Evolutionary conservation across 2,329 filamentous ascomycete species (phyloP), one percentile per base, ranked within the genome.

Genomic region (Didymella pinodella): DNA sequence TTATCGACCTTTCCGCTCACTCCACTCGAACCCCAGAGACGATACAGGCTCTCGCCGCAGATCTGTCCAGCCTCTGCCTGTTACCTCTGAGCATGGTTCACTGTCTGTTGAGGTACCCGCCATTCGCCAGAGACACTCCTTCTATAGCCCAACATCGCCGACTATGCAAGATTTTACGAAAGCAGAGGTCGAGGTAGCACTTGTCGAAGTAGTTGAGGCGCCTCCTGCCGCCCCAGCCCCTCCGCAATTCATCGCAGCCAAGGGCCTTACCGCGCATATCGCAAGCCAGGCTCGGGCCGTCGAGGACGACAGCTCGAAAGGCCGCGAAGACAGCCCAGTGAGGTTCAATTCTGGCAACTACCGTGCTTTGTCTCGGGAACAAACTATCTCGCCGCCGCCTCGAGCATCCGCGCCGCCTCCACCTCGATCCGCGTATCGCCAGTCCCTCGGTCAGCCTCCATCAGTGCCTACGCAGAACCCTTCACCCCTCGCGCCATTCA

Each of bases 51-150:
- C 65, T 54, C 71, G 75, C 18, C 69, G 76, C 38, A 68, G 76
- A 62, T 78, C 76, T 31, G 76, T 78, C 70, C 75, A 77, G 38
- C 73, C 73, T 38, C 61, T 77, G 16, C 75, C 75, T 2, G 67
- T 73, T 47, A 77, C 75, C 12, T 68, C 74, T 59, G 75, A 77
- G 54, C 63, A 77, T 53, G 65, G 59, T 31, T 64, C 64, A n/a
- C 57, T 70, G 57, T 65, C 71, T 36, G 62, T 64, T 22, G 52
- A 57, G 7, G 55, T 55, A 3, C 56, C 63, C 26, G 29, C 57
- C 6, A 62, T 62, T 7, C 63, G 63, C 28, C 70, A 75, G 29
- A 68, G 73, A 34, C 73, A 75, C 53, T 75, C 75, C 4, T 62
- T 74, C 10, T 73, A 74, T 46, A 66, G 63, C 8, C 65, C 71